Percentiles rank a stretch among this genome's conserved stretches.
Evolutionary conservation across 768 basidiomycete genomes (phyloP).

Genomic region (Coprinellus aureogranulatus): DNA sequence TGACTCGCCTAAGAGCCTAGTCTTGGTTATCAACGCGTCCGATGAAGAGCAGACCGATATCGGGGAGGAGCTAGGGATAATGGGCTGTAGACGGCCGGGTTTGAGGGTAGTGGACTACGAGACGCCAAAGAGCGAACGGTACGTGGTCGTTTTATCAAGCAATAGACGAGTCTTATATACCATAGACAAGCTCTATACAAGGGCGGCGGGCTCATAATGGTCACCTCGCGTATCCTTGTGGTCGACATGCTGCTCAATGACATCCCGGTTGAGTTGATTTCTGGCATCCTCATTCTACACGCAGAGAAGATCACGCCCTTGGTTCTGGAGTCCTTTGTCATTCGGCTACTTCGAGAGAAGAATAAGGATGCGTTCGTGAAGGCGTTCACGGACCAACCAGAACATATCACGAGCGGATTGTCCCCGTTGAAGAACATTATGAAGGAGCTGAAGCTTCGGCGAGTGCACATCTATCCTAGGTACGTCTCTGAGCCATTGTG

Average conservation of each 20-base stretch:
- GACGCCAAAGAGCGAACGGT: slow-evolving; percentile 76
- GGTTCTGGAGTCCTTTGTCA: slow-evolving; percentile 88
- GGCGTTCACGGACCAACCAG: slow-evolving; percentile 96
- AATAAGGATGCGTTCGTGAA: slow-evolving; percentile 92
- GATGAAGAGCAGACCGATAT: slow-evolving; percentile 89
- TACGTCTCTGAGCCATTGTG: slow-evolving; percentile 22
- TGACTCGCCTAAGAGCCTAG: slow-evolving; percentile 77
- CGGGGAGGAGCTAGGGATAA: slow-evolving; percentile 87
- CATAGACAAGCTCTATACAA: slow-evolving; percentile 80
- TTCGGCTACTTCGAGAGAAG: slow-evolving; percentile 84
- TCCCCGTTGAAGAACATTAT: slow-evolving; percentile 90
- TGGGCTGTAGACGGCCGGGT: slow-evolving; percentile 88
- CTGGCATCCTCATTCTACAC: slow-evolving; percentile 86
- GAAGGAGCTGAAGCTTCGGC: slow-evolving; percentile 86
- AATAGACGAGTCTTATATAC: background rate
- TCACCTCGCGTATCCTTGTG: slow-evolving; percentile 91
- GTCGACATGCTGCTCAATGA: slow-evolving; percentile 91
- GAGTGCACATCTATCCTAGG: slow-evolving; percentile 93
- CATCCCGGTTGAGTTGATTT: slow-evolving; percentile 81
- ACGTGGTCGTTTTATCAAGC: slow-evolving; percentile 16
- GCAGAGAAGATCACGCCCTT: slow-evolving; percentile 90
- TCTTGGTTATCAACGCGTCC: slow-evolving; percentile 81
- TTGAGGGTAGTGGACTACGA: slow-evolving; percentile 82
- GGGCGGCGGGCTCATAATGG: slow-evolving; percentile 83
- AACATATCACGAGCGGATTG: slow-evolving; percentile 88